Evolutionary conservation across 2,329 filamentous ascomycete genomes (phyloP), one percentile per base, ranked within the genome.

Genomic region (Leptographium flavum): DNA sequence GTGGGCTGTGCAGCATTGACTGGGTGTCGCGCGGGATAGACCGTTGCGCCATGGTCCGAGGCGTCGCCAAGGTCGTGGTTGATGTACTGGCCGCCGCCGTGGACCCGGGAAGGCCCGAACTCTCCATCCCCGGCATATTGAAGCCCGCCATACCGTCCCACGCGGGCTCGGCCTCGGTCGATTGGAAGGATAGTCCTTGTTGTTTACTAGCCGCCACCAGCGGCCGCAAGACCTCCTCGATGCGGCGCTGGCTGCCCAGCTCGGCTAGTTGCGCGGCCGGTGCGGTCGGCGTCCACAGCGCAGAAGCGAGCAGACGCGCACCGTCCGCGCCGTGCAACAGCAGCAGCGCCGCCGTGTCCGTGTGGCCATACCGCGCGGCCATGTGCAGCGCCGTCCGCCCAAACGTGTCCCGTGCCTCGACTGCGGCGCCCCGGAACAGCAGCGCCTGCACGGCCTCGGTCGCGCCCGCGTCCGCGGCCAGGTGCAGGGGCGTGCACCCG

Each of bases 311-410:
- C 39, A 42, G 23, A 32, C 38, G 36, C 5, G 15, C 11, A 31
- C 81, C 71, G 28, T 69, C 69, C 6, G 73, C 73, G 31, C 43
- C 47, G 21, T 28, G 19, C 21, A 14, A n/a, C 25, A 49, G 15
- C 19, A 49, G 31, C 30, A 41, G 15, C 31, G 15, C 25, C n/a
- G 38, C 44, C 1, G 47, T 38, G 13, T 46, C 47, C 15, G 13
- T 10, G 17, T 38, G 40, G 22, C 40, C 37, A 32, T 45, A 46
- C 17, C 44, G 23, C 6, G 47, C 47, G 14, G 47, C 47, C 44
- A 49, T 45, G 41, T 49, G 44, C 23, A 49, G 47, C 23, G 47
- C 44, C 27, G 52, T 52, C 33, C 50, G 46, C 10, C 45, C 41
- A 15, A 47, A 5, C 15, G 27, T 19, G 36, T 53, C 50, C 10